A percentile compares a stretch with the other conserved stretches of the same genome.
Conservation (phyloP, 768 basidiomycete genomes). For the Phlebiopsis flavidoalba region DNA sequence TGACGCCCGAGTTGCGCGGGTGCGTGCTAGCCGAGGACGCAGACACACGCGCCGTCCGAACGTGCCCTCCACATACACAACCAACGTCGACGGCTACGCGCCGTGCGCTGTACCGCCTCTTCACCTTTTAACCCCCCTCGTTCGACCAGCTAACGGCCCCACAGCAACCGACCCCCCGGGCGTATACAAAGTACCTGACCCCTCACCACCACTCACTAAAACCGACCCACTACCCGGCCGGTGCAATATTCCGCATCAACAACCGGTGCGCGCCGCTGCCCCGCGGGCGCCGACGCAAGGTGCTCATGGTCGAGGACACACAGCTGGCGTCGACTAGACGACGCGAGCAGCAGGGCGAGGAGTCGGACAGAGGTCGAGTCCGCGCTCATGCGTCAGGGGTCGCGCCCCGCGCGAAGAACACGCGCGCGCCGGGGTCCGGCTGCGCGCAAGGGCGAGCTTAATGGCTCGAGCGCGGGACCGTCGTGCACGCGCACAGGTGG, state of each 20-base stretch:
- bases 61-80: slow-evolving; percentile 61
- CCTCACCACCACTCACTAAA: slow-evolving; percentile 36
- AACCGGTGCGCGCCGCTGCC: slow-evolving; percentile 84
- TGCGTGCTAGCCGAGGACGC: slow-evolving; percentile 76
- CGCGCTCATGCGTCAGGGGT: slow-evolving; percentile 63
- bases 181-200: slow-evolving; percentile 62
- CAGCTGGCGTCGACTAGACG: slow-evolving; percentile 52
- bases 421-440: slow-evolving; percentile 73
- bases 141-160: not conserved
- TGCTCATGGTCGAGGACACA: slow-evolving; percentile 95
- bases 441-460: slow-evolving; percentile 57
- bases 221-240: slow-evolving; percentile 38
- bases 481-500: slow-evolving; percentile 66
- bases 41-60: slow-evolving; percentile 53
- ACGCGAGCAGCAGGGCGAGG: slow-evolving; percentile 43
- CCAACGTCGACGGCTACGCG: slow-evolving; percentile 93
- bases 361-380: slow-evolving; percentile 65
- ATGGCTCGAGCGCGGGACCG: slow-evolving; percentile 58
- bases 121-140: not conserved
- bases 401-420: slow-evolving; percentile 62
- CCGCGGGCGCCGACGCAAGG: slow-evolving; percentile 66
- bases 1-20: slow-evolving; percentile 54
- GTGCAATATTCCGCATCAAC: slow-evolving; percentile 69
- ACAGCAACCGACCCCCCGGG: slow-evolving; percentile 63
- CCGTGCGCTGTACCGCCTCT: slow-evolving; percentile 54